These are phyloP conservation scores for Myxozyma nipponensis DNA, from an alignment of 805 yeast genomes.

Conservation along the genomic window DNA sequence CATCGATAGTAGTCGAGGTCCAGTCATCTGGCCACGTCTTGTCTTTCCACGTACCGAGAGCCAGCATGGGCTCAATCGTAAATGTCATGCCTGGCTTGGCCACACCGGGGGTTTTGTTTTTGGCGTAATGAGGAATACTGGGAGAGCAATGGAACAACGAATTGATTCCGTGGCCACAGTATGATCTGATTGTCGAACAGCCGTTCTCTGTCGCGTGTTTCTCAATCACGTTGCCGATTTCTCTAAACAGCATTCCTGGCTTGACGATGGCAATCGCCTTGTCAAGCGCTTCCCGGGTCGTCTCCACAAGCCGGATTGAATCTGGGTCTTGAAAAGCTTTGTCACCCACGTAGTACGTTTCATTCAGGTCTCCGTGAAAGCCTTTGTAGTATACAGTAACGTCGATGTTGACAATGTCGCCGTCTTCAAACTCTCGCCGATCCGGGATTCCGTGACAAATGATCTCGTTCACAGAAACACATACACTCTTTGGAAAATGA, in stretches of 20 bases:
- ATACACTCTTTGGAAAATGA: conserved; percentile 85
- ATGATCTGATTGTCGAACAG: conserved; percentile 84
- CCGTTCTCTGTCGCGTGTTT: conserved; percentile 72
- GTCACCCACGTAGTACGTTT: conserved; percentile 93
- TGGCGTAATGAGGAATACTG: conserved; percentile 88
- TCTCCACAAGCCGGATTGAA: conserved; percentile 83
- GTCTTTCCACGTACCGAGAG: conserved; percentile 77
- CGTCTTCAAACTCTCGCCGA: conserved; percentile 77
- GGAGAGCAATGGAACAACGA: conserved; percentile 87
- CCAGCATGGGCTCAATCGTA: conserved; percentile 97
- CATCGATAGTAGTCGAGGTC: conserved; percentile 92
- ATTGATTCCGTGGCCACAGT: conserved; percentile 92
- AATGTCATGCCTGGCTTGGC: conserved; percentile 95
- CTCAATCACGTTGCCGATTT: conserved; percentile 83
- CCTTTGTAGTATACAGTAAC: conserved; percentile 83
- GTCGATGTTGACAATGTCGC: conserved; percentile 91
- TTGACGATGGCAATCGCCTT: conserved; percentile 78
- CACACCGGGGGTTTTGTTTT: conserved; percentile 87
- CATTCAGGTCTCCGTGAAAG: conserved; percentile 90
- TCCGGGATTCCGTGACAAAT: conserved; percentile 98
- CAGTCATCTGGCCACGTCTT: conserved; percentile 95
- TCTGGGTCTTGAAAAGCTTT: conserved; percentile 77
- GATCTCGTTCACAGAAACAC: conserved; percentile 92
- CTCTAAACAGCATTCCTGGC: conserved; percentile 87
- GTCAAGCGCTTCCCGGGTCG: conserved; percentile 83